Evolutionary conservation across 2,329 filamentous ascomycete species (phyloP), one percentile per base, ranked within the genome.

Genomic region (Polytolypa hystricis): DNA sequence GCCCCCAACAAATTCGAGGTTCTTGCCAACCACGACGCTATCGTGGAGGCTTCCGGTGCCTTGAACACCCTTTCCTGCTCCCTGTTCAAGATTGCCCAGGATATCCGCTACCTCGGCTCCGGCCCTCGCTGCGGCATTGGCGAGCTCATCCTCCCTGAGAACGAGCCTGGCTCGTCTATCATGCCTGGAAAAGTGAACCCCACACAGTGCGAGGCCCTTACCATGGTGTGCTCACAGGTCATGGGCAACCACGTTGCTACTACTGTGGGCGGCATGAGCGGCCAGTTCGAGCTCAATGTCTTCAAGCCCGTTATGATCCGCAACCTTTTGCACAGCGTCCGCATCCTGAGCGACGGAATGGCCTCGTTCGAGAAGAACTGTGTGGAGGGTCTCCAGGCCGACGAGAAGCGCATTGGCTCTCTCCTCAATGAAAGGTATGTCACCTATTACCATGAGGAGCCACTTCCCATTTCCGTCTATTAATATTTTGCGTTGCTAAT

Each of bases 101-200:
- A 96, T 61, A 85, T 98, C 58, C 82, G 91, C 55, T 96, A 94
- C 70, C 83, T 96, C 35, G 91, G 91, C 52, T 93, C 84, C 49
- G 91, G 91, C 11, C 91, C 91, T 38, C 85, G 91, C 42, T 96
- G 91, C 64, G 91, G 91, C 55, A 80, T 96, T 15, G 89, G 87
- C 48, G 91, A 98, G 70, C 76, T 98, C 45, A 75, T 76, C 55
- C 77, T 98, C 35, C 91, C 91, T 17, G 91, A 98, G 70, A 98
- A 98, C 68, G 91, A 98, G 71, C 91, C 91, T 21, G 89, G 89
- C 46, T 91, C 82, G 56, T 93, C 84, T 51, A 96, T 98, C 71
- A 98, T 98, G 91, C 91, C 91, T 30, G 91, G 91, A 56, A 98
- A 98, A 72, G 91, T 98, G 60, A 98, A 98, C 71, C 91, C 91